Evolutionary conservation across 345 rosid species (phyloP).

Genomic region (Eucalyptus erythrocorys): DNA sequence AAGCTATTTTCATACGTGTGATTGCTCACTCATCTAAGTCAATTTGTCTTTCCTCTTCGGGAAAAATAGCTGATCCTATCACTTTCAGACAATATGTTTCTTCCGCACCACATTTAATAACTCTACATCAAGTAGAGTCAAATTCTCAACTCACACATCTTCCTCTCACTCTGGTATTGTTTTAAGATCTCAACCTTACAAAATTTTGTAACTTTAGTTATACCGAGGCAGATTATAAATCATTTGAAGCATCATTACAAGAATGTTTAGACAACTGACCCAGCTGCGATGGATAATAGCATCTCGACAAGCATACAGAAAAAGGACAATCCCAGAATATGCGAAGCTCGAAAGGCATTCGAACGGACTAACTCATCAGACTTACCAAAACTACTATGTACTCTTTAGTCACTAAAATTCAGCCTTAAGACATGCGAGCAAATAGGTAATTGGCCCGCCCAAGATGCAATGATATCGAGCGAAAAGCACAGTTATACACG

Average conservation of each 20-base stretch:
- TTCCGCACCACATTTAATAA: background rate
- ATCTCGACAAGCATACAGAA: background rate
- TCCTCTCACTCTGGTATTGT: background rate
- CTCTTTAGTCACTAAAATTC: background rate
- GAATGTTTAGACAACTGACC: background rate
- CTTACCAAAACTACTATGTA: background rate
- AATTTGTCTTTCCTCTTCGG: background rate
- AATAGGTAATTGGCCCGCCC: background rate
- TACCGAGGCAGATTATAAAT: background rate
- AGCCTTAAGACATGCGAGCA: background rate
- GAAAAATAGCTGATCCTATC: background rate
- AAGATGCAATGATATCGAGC: background rate
- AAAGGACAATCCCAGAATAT: background rate
- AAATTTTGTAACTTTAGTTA: too few relatives aligned
- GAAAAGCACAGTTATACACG: background rate
- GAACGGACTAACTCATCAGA: too few relatives aligned
- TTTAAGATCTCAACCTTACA: background rate
- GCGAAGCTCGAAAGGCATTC: background rate
- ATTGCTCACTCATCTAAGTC: background rate
- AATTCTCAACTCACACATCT: background rate
- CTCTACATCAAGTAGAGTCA: background rate
- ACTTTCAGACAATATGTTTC: background rate
- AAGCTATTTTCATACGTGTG: background rate
- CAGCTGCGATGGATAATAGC: background rate
- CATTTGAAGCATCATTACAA: background rate